phyloP scores from a whole-genome alignment of 345 rosid genomes.

The Aquilaria malaccensis region DNA sequence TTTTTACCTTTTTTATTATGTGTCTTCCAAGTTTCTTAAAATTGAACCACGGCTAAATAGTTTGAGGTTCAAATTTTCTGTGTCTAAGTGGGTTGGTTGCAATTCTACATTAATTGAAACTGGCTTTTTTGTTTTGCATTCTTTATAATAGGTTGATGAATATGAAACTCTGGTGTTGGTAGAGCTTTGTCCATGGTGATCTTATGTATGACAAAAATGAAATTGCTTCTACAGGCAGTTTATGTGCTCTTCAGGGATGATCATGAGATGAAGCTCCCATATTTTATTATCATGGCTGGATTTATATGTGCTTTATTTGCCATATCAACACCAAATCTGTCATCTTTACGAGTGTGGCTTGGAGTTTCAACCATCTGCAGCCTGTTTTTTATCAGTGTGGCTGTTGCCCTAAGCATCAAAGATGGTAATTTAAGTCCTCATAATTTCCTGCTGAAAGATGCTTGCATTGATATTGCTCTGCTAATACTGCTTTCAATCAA shows the following conservation, averaged over 20 bases:
- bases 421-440: constrained; percentile 38
- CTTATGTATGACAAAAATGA: too few relatives aligned
- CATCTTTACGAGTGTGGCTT: constrained; percentile 74
- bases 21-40: background rate
- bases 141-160: too few relatives aligned
- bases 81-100: too few relatives aligned
- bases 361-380: constrained; percentile 65
- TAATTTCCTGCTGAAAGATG: too few relatives aligned
- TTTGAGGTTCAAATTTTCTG: too few relatives aligned
- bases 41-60: too few relatives aligned
- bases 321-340: constrained; percentile 65
- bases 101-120: too few relatives aligned
- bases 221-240: constrained; percentile 35
- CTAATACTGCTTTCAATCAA: background rate
- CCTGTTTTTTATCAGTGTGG: constrained; percentile 44
- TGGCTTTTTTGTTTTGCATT: too few relatives aligned
- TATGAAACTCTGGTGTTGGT: too few relatives aligned
- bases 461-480: background rate
- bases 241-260: constrained; percentile 48
- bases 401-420: constrained; percentile 40
- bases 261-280: constrained; percentile 45
- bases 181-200: too few relatives aligned
- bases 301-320: constrained; percentile 58
- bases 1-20: background rate
- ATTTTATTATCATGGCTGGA: constrained; percentile 46